Base-by-base conservation (phyloP, 257 asterid genomes). In the Fraxinus pennsylvanica region DNA sequence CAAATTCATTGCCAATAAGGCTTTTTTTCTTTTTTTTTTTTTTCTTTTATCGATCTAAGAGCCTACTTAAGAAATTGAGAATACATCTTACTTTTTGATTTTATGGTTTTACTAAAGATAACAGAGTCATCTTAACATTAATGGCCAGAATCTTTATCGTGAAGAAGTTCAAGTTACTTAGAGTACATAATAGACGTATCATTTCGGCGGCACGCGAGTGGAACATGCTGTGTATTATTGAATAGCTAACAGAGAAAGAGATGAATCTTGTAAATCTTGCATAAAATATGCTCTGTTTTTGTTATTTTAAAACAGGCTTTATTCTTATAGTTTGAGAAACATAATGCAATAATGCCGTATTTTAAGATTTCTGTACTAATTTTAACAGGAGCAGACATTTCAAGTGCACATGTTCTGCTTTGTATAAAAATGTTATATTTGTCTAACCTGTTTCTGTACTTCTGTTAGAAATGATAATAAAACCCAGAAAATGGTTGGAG, bases 211-310 rank as follows among this genome's bases (percentile, higher is more conserved):
- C 47, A 41, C 47, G 9, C 13, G 2, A 41, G 47, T 41, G 47
- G 19, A 38, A 52, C 67, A 74, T 59, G 38, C 14, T 82, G 78
- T 75, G 73, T 70, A 17, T 75, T 41, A 65, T 71, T 36, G 61
- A 38, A 74, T 30, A 33, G 50, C 25, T 63, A 38, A 25, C 29
- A 21, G 33, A 59, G 63, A 14, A 32, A 45, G 76, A 41, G 43
- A 57, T 69, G 47, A 29, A 54, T 32, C 65, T 76, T 15, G 8
- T 21, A 38, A 32, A 27, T 63, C 39, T 63, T 45, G 59, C n/a
- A 12, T 33, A 54, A 10, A 1, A 22, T 41, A 15, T 39, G 39
- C 50, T 71, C 45, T 69, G 10, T 72, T 72, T 14, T 7, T 14
- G 76, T 17, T 13, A 9, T 15, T 57, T 30, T 76, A 19, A 19